phyloP scores from a whole-genome alignment of 805 yeast genomes.

The Cyberlindnera maritima region DNA sequence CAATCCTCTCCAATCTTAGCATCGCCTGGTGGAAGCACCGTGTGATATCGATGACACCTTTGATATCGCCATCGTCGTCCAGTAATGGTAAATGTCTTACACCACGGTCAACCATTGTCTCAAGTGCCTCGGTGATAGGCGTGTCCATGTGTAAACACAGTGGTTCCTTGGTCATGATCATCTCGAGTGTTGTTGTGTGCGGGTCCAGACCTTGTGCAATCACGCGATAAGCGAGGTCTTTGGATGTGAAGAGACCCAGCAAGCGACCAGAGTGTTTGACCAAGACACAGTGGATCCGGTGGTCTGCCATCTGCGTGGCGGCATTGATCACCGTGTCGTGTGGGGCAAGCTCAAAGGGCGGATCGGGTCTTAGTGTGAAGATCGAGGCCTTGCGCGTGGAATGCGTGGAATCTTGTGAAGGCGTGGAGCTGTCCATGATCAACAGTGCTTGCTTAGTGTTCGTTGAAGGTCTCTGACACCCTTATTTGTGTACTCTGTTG shows the following conservation, averaged over 20 bases:
- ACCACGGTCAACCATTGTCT: constrained; percentile 39
- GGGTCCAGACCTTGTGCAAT: constrained; percentile 33
- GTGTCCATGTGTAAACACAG: constrained; percentile 34
- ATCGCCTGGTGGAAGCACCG: constrained; percentile 47
- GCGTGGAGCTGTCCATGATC: neutral
- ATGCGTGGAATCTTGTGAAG: neutral
- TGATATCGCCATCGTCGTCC: constrained; percentile 35
- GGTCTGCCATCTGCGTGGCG: constrained; percentile 37
- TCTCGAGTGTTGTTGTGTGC: constrained; percentile 28
- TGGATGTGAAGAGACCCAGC: constrained; percentile 43
- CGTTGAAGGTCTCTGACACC: no score
- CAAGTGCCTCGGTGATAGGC: constrained; percentile 40
- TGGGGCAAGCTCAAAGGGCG: constrained; percentile 35
- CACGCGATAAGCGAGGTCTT: constrained; percentile 44
- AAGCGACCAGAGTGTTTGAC: constrained; percentile 32
- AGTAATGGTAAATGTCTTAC: constrained; percentile 43
- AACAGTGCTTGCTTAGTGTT: no score
- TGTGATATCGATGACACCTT: constrained; percentile 45
- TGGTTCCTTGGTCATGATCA: constrained; percentile 41
- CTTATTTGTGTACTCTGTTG: no score
- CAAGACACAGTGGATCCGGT: constrained; percentile 40
- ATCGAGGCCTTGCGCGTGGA: constrained; percentile 17
- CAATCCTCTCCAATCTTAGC: constrained; percentile 39
- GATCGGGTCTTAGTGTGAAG: constrained; percentile 32
- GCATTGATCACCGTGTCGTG: constrained; percentile 32